Evolutionary conservation across 169 alveolate species (phyloP).

Genomic region (Eimeria tenella): DNA sequence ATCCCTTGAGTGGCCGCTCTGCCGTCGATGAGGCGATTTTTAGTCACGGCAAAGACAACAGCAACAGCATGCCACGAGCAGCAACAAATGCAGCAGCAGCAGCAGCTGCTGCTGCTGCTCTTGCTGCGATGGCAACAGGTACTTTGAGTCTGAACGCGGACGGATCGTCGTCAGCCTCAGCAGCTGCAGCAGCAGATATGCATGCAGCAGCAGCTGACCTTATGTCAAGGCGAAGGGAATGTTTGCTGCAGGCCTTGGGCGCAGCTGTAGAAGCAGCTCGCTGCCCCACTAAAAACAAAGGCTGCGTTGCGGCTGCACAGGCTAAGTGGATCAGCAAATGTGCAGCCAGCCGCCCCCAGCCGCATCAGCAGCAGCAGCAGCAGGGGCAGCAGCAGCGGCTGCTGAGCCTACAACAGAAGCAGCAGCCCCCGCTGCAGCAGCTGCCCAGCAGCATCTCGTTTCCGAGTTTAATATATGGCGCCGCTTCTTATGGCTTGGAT

Average conservation of each 20-base stretch:
- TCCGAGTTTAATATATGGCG: neutral
- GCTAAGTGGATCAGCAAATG: neutral
- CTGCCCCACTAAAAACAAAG: neutral
- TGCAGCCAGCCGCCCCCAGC: neutral
- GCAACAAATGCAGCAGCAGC: constrained; percentile 39
- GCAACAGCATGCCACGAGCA: constrained; percentile 16
- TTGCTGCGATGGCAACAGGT: constrained; percentile 42
- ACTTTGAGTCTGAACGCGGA: neutral
- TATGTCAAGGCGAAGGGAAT: neutral
- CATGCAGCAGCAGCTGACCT: neutral
- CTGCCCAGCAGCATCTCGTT: constrained; percentile 27
- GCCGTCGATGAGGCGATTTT: neutral
- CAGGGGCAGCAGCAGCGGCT: constrained; percentile 21
- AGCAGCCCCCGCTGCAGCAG: constrained; percentile 22
- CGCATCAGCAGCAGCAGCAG: constrained; percentile 26
- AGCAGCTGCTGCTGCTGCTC: constrained; percentile 60
- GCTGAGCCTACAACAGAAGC: neutral
- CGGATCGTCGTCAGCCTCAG: neutral
- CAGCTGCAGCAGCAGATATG: neutral
- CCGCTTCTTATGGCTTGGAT: too few relatives aligned
- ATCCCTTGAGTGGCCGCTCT: neutral
- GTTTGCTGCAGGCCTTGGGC: neutral
- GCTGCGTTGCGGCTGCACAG: constrained; percentile 15
- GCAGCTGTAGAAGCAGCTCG: constrained; percentile 3
- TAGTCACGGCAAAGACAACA: neutral